Conservation (phyloP, 169 alveolate species). For the Eimeria acervulina region DNA sequence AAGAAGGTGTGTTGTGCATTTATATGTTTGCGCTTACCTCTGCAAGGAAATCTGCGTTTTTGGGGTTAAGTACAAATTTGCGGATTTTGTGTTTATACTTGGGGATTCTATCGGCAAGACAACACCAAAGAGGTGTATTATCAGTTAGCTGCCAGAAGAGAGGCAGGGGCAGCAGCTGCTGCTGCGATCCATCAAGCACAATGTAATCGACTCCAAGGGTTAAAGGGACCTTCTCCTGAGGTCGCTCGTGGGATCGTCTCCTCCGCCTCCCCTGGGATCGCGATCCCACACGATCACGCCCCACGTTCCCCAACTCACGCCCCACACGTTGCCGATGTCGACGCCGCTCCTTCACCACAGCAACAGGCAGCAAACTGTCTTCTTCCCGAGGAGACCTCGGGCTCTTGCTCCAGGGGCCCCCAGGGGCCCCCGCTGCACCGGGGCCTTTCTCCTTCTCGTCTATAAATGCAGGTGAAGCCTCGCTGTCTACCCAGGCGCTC, state of each 20-base stretch:
- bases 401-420: neutral
- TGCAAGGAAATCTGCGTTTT: slow-evolving; percentile 63
- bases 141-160: slow-evolving; percentile 78
- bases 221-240: neutral
- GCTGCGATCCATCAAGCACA: neutral
- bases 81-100: slow-evolving; percentile 8
- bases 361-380: neutral
- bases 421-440: neutral
- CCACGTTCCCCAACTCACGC: too few species aligned
- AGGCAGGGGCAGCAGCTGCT: slow-evolving; percentile 38
- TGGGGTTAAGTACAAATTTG: slow-evolving; percentile 27
- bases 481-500: neutral
- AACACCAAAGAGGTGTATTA: slow-evolving; percentile 70
- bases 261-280: too few species aligned
- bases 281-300: too few species aligned
- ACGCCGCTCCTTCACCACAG: too few species aligned
- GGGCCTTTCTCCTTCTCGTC: slow-evolving; percentile 9
- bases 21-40: neutral
- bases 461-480: neutral
- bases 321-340: too few species aligned
- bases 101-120: slow-evolving; percentile 23
- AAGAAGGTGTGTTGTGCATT: too few species aligned
- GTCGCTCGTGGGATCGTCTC: neutral
- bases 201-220: neutral
- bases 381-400: neutral